Evolutionary conservation across 495 filamentous ascomycete species (phyloP).

Genomic region (Parathielavia hyrcaniae): DNA sequence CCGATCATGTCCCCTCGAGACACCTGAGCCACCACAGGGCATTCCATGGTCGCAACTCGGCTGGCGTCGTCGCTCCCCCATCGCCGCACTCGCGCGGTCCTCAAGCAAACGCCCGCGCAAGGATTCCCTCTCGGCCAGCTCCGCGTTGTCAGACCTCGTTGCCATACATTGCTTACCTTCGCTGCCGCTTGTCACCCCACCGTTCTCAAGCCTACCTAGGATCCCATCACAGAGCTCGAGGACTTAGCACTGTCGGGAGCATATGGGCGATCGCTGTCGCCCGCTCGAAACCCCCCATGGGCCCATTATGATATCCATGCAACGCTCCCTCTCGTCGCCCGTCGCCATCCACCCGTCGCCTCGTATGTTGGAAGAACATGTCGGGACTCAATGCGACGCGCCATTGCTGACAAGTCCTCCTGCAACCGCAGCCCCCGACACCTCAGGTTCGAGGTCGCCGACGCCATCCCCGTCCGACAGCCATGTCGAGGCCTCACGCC

Average conservation of each 20-base stretch:
- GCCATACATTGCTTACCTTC: not conserved
- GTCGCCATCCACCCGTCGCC: slow-evolving; percentile 47
- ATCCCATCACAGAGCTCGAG: slow-evolving; percentile 1
- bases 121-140: not conserved
- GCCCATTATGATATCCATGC: slow-evolving; percentile 51
- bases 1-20: slow-evolving; percentile 19
- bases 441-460: slow-evolving; percentile 36
- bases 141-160: no score
- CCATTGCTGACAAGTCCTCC: slow-evolving; percentile 34
- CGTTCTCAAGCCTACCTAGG: not conserved
- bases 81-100: slow-evolving; percentile 9
- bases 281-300: slow-evolving; percentile 32
- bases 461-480: slow-evolving; percentile 41
- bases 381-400: slow-evolving; percentile 7
- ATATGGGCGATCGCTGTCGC: slow-evolving; percentile 29
- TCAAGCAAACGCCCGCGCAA: slow-evolving; percentile 5
- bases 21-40: slow-evolving; percentile 12
- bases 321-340: slow-evolving; percentile 49
- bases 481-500: slow-evolving; percentile 39
- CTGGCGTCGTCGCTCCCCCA: slow-evolving; percentile 18
- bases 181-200: not conserved
- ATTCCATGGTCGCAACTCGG: slow-evolving; percentile 21
- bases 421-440: slow-evolving; percentile 28
- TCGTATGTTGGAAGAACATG: slow-evolving; percentile 39
- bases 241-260: slow-evolving; percentile 21